Conservation (phyloP, 176 grass and related monocot species). For the Typha latifolia region DNA sequence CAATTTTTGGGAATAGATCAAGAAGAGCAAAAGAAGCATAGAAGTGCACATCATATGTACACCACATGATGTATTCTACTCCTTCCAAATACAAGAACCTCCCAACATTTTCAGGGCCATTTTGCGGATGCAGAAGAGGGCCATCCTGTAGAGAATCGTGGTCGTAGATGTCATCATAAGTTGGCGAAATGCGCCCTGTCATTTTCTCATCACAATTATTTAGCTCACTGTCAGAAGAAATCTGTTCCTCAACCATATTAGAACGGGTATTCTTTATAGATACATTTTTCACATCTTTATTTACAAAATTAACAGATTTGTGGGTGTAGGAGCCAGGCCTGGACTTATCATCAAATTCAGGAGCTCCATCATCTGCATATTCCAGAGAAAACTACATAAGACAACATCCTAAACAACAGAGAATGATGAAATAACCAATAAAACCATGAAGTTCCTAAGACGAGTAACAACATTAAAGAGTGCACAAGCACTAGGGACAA, state of each 20-base stretch:
- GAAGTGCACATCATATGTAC: constrained; percentile 94
- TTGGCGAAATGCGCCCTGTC: constrained; percentile 22
- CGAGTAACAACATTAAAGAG: background rate
- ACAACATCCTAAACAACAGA: background rate
- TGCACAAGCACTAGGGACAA: background rate
- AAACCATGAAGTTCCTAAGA: background rate
- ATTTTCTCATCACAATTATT: constrained; percentile 23
- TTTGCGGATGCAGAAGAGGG: constrained; percentile 18
- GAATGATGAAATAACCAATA: background rate
- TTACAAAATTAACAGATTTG: constrained; percentile 8
- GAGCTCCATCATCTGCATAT: constrained; percentile 60
- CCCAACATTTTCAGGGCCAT: constrained; percentile 73
- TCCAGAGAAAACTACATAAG: constrained; percentile 11
- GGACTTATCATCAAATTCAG: constrained; percentile 41
- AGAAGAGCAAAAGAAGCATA: constrained; percentile 95
- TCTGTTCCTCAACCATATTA: constrained; percentile 2
- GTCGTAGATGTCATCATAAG: constrained; percentile 10
- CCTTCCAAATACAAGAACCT: constrained; percentile 93
- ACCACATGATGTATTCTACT: constrained; percentile 97
- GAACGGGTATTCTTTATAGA: background rate
- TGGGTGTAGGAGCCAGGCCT: constrained; percentile 27
- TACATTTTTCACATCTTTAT: constrained; percentile 18
- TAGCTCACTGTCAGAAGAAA: constrained; percentile 2
- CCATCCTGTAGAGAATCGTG: constrained; percentile 23
- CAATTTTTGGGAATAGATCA: constrained; percentile 90